Percentiles rank a stretch among this genome's conserved stretches.
Evolutionary conservation across 805 yeast genomes (phyloP).

Genomic region (Candida dajiaensis): DNA sequence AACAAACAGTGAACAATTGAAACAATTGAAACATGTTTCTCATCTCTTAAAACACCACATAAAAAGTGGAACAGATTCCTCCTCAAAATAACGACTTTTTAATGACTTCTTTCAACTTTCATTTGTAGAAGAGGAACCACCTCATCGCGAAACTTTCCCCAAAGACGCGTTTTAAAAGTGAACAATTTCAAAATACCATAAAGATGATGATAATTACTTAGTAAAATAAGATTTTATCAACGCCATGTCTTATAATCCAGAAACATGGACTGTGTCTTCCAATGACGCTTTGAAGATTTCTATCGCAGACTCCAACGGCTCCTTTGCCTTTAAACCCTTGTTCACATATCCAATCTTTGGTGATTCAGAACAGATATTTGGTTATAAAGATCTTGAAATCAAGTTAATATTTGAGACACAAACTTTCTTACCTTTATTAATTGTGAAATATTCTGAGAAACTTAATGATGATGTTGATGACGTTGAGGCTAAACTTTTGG

Average conservation of each 20-base stretch:
- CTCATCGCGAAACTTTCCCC: not conserved
- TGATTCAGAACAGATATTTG: slow-evolving; percentile 82
- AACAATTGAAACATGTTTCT: too few relatives aligned
- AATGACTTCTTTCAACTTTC: too few relatives aligned
- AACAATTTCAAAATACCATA: too few relatives aligned
- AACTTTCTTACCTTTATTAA: slow-evolving; percentile 68
- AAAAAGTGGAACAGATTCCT: not conserved
- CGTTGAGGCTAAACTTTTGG: slow-evolving; percentile 46
- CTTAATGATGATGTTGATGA: slow-evolving; percentile 53
- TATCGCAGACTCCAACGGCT: slow-evolving; percentile 51
- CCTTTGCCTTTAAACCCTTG: slow-evolving; percentile 62
- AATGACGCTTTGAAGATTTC: slow-evolving; percentile 61
- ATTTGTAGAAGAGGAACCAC: too few relatives aligned
- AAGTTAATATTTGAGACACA: slow-evolving; percentile 66
- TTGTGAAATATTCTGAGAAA: slow-evolving; percentile 49
- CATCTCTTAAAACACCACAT: not conserved
- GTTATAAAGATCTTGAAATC: slow-evolving; percentile 66
- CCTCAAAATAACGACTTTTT: too few relatives aligned
- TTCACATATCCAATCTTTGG: slow-evolving; percentile 95
- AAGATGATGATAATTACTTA: too few relatives aligned
- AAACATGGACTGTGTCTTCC: slow-evolving; percentile 69
- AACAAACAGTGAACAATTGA: slow-evolving; percentile 16
- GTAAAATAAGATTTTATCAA: too few relatives aligned
- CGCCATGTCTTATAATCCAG: slow-evolving; percentile 44
- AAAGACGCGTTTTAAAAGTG: too few relatives aligned